These are phyloP conservation scores for Emmonsia crescens DNA, from an alignment of 2,329 filamentous ascomycete genomes.

Conservation along the genomic window DNA sequence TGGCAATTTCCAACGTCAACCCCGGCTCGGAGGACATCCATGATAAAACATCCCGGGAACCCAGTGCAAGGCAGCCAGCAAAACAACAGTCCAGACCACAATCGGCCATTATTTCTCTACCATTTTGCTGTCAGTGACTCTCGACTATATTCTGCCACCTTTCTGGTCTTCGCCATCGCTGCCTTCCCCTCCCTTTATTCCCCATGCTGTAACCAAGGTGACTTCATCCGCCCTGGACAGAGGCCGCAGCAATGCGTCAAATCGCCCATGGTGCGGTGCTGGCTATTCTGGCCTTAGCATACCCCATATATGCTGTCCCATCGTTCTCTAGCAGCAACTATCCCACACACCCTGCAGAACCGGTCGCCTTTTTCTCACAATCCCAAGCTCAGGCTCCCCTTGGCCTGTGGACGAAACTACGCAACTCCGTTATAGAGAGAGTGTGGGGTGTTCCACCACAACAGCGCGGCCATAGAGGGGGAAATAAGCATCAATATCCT, in stretches of 20 bases:
- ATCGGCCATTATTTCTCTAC: not conserved
- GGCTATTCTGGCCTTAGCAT: conserved; percentile 15
- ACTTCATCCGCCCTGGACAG: not conserved
- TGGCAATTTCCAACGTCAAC: not conserved
- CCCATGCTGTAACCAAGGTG: not conserved
- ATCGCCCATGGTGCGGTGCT: not conserved
- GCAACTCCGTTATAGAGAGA: conserved; percentile 33
- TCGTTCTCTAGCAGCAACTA: not conserved
- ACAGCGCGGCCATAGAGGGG: conserved; percentile 15
- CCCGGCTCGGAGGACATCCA: not conserved
- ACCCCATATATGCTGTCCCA: conserved; percentile 20
- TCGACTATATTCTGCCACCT: not conserved
- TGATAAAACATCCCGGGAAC: no score
- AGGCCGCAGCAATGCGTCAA: not conserved
- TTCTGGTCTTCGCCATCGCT: not conserved
- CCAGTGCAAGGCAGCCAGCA: not conserved
- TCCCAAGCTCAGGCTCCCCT: conserved; percentile 17
- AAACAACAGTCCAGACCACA: not conserved
- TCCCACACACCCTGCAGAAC: conserved; percentile 25
- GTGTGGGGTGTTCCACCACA: conserved; percentile 32
- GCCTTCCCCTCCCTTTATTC: not conserved
- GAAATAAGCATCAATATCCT: conserved; percentile 9
- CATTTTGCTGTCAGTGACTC: not conserved
- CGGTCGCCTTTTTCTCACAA: conserved; percentile 21
- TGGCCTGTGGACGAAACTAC: conserved; percentile 29